These are phyloP conservation scores for Leucosporidium creatinivorum DNA, from an alignment of 768 basidiomycete species.

Conservation along the genomic window DNA sequence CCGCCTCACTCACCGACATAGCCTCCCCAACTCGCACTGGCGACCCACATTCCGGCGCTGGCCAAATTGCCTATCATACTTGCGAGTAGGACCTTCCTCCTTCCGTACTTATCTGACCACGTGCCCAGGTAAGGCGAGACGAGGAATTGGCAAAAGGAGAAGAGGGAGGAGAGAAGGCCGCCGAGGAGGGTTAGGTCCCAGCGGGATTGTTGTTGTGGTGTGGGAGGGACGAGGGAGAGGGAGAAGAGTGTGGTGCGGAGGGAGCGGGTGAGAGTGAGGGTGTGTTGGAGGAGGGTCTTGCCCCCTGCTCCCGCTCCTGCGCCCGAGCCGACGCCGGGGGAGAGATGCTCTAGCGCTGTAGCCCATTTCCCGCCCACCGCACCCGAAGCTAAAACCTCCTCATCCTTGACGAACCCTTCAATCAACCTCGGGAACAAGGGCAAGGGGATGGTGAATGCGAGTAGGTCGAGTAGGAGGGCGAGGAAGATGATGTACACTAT, in stretches of 20 bases:
- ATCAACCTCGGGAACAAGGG: conserved; percentile 97
- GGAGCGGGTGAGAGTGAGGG: conserved; percentile 58
- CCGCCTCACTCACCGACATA: too few species aligned
- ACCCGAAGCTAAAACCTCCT: conserved; percentile 12
- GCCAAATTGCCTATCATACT: conserved; percentile 91
- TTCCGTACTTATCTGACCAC: conserved; percentile 82
- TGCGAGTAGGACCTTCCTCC: conserved; percentile 69
- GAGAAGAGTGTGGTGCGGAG: conserved; percentile 62
- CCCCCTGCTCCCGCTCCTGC: background rate
- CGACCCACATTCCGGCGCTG: conserved; percentile 44
- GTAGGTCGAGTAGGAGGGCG: conserved; percentile 81
- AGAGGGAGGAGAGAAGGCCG: conserved; percentile 86
- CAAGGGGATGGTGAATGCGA: conserved; percentile 66
- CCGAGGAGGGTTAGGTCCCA: conserved; percentile 92
- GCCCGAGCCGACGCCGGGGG: background rate
- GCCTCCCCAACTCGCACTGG: too few species aligned
- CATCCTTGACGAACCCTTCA: conserved; percentile 47
- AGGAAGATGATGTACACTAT: conserved; percentile 80
- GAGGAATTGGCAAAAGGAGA: conserved; percentile 80
- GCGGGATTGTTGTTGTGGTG: conserved; percentile 38
- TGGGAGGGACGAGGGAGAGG: conserved; percentile 49
- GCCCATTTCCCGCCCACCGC: background rate
- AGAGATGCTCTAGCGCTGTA: background rate
- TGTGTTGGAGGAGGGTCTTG: conserved; percentile 59
- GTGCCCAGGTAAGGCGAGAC: conserved; percentile 74